Conservation (phyloP, 176 grass and related monocot species). For the Areca catechu region DNA sequence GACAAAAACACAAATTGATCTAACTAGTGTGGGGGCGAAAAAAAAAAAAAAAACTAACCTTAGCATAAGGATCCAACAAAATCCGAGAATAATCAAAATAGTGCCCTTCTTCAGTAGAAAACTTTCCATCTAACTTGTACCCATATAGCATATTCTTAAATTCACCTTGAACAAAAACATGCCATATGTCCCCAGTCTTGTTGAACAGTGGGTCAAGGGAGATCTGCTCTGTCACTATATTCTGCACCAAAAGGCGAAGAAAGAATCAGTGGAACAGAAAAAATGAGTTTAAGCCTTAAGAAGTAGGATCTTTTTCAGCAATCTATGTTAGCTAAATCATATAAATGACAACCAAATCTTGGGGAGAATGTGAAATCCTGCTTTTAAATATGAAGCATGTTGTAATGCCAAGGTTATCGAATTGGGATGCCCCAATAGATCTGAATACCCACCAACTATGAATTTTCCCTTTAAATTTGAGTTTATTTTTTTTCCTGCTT, state of each 20-base stretch:
- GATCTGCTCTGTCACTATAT: constrained; percentile 54
- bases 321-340: too few relatives aligned
- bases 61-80: constrained; percentile 88
- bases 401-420: too few relatives aligned
- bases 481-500: too few relatives aligned
- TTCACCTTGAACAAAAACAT: constrained; percentile 49
- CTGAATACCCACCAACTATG: too few relatives aligned
- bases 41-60: constrained; percentile 32
- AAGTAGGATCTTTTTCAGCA: too few relatives aligned
- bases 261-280: too few relatives aligned
- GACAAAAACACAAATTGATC: neutral
- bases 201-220: constrained; percentile 50
- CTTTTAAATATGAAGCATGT: too few relatives aligned
- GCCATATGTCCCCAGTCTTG: constrained; percentile 67
- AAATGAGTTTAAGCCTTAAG: too few relatives aligned
- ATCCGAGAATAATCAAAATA: constrained; percentile 50
- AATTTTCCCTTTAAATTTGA: too few relatives aligned
- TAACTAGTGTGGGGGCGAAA: neutral
- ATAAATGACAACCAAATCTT: too few relatives aligned
- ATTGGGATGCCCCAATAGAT: too few relatives aligned
- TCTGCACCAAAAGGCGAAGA: constrained; percentile 16
- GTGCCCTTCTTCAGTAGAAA: constrained; percentile 42
- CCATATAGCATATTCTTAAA: constrained; percentile 61
- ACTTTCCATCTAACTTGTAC: constrained; percentile 74
- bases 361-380: too few relatives aligned